These are phyloP conservation scores for Kuraishia ogatae DNA, from an alignment of 805 yeast genomes.

Conservation along the genomic window DNA sequence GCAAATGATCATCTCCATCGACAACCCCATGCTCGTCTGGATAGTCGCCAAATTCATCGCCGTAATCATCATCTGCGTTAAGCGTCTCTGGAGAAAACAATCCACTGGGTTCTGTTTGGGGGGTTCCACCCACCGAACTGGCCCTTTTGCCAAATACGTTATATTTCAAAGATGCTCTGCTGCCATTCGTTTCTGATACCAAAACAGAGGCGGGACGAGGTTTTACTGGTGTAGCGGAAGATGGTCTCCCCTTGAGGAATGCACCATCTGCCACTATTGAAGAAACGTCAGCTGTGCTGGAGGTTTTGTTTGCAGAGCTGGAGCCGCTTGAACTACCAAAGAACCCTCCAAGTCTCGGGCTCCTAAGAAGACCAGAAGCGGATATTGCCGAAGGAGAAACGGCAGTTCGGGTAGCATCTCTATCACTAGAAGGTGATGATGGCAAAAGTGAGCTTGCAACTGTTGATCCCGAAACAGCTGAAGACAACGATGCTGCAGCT, in stretches of 20 bases:
- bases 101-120: background rate
- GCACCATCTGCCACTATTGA: background rate
- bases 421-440: background rate
- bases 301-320: background rate
- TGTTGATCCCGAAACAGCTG: background rate
- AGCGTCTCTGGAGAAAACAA: background rate
- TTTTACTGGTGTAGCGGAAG: background rate
- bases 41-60: background rate
- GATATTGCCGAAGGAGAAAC: background rate
- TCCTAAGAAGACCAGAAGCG: background rate
- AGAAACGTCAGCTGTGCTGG: background rate
- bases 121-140: background rate
- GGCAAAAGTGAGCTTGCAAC: background rate
- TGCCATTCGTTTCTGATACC: background rate
- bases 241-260: background rate
- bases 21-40: background rate
- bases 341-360: background rate
- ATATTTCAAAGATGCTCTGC: background rate
- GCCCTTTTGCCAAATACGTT: background rate
- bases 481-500: background rate
- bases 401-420: background rate
- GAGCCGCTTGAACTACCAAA: background rate
- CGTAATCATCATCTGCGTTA: background rate
- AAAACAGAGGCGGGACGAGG: background rate
- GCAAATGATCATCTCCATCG: background rate